Evolutionary conservation across 2,329 filamentous ascomycete species (phyloP), one percentile per base, ranked within the genome.

Genomic region (Exophiala sp.): DNA sequence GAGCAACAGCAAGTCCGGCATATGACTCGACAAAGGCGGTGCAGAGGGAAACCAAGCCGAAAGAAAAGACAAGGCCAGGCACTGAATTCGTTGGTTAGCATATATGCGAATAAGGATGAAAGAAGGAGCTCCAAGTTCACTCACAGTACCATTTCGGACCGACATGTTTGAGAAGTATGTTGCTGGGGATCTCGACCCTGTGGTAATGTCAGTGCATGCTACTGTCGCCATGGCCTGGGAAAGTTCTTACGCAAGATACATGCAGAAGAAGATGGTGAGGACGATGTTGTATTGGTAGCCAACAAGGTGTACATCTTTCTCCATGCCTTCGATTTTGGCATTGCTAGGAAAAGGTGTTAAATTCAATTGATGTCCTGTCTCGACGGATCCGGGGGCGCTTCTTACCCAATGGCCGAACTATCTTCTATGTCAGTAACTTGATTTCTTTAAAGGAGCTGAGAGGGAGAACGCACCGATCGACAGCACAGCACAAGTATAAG

Each of bases 111-210:
- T 4, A n/a, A 39, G 29, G 7, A 18, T 5, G n/a, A n/a, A n/a
- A n/a, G n/a, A n/a, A n/a, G n/a, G n/a, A 22, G 35, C 10, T 18
- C 10, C 4, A 8, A n/a, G 5, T 27, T 10, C 7, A 39, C 35
- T 19, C 19, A 39, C 35, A 13, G 62, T 81, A 87, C 81, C 80
- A 86, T 23, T 82, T 82, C 0, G 84, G 84, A 0, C 84, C 84
- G 3, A 86, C 69, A 70, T 73, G 80, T 64, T 88, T 88, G 50
- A 73, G 59, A 19, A 70, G 63, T 27, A 73, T 53, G 52, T 73
- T 73, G 56, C 63, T 68, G 19, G 69, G 60, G 11, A 71, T 68
- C 58, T 79, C 75, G 54, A 74, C 77, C 10, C 74, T 58, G 30
- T n/a, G 5, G 8, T 9, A 19, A 39, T 4, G n/a, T 39, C 14